Conservation (phyloP, 2,329 filamentous ascomycete species). For the Chrysoporthe puriensis region DNA sequence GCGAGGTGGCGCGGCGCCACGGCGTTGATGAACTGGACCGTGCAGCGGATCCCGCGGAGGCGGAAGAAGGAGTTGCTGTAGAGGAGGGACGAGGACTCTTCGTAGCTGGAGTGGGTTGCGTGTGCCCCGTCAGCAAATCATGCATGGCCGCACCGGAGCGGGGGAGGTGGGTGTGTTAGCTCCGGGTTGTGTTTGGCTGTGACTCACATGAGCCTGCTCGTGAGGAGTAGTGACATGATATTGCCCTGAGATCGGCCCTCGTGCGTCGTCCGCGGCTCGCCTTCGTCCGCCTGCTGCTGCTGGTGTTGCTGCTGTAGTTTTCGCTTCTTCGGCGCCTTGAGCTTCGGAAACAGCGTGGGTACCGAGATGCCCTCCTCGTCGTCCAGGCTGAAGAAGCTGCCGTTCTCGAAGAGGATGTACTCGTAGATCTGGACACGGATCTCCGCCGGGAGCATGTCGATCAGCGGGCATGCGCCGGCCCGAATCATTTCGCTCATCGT, state of each 20-base stretch:
- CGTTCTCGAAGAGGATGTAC: slow-evolving; percentile 28
- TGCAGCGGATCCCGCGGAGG: slow-evolving; percentile 28
- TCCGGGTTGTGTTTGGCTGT: not conserved
- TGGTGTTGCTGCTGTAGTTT: not conserved
- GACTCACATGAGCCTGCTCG: slow-evolving; percentile 25
- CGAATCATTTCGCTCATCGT: slow-evolving; percentile 18
- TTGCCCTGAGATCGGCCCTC: slow-evolving; percentile 16
- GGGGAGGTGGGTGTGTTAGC: too few species aligned
- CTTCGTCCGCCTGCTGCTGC: slow-evolving; percentile 7
- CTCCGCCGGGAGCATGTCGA: slow-evolving; percentile 25
- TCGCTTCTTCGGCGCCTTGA: slow-evolving; percentile 16
- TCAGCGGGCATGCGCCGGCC: slow-evolving; percentile 20
- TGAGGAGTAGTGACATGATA: slow-evolving; percentile 26
- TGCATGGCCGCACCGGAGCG: too few species aligned
- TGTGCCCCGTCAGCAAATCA: not conserved
- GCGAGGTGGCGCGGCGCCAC: slow-evolving; percentile 22
- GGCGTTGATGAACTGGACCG: slow-evolving; percentile 26
- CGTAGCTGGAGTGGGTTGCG: slow-evolving; percentile 13
- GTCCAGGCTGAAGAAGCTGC: slow-evolving; percentile 28
- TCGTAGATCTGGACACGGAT: slow-evolving; percentile 29
- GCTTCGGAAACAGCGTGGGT: slow-evolving; percentile 26
- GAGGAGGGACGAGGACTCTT: slow-evolving; percentile 23
- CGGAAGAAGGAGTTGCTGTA: slow-evolving; percentile 29
- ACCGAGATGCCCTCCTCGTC: slow-evolving; percentile 26
- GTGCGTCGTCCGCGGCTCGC: not conserved